Conservation (phyloP, 768 basidiomycete genomes). For the Lactifluus rugatus region DNA sequence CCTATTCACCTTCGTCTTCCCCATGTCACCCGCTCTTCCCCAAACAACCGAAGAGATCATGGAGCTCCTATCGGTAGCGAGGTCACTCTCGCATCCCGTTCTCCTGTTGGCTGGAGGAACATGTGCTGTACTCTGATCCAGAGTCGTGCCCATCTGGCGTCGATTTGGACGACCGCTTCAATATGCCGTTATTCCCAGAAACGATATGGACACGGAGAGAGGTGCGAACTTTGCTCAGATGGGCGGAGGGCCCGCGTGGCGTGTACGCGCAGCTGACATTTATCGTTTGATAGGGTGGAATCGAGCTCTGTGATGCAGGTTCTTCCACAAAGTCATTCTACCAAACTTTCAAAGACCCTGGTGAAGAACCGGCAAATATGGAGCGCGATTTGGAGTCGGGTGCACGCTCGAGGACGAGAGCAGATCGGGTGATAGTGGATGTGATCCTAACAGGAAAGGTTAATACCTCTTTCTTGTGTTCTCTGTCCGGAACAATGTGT, state of each 20-base stretch:
- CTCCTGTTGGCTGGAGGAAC: conserved; percentile 14
- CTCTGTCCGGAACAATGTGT: background rate
- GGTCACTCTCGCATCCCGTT: conserved; percentile 6
- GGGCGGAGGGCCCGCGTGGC: background rate
- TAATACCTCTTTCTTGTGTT: background rate
- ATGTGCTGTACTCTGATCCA: conserved; percentile 1
- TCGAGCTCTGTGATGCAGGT: background rate
- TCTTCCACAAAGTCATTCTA: conserved; percentile 7
- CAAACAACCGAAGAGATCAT: background rate
- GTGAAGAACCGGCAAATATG: background rate
- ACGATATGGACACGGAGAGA: conserved; percentile 2
- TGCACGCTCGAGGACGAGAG: background rate
- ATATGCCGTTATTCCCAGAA: background rate
- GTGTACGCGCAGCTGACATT: background rate
- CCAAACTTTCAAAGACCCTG: conserved; percentile 1
- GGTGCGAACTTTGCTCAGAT: conserved; percentile 1
- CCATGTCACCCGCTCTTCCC: background rate
- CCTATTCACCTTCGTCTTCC: background rate
- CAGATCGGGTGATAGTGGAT: conserved; percentile 8
- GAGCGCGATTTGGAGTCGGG: background rate
- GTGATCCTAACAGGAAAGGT: conserved; percentile 18
- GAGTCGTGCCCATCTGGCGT: background rate
- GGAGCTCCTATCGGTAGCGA: background rate
- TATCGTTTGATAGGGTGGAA: background rate
- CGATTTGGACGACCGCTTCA: background rate